A percentile compares a stretch with the other conserved stretches of the same genome.
Conservation (phyloP, 352 stramenopile species). For the Pythium coloratum region DNA sequence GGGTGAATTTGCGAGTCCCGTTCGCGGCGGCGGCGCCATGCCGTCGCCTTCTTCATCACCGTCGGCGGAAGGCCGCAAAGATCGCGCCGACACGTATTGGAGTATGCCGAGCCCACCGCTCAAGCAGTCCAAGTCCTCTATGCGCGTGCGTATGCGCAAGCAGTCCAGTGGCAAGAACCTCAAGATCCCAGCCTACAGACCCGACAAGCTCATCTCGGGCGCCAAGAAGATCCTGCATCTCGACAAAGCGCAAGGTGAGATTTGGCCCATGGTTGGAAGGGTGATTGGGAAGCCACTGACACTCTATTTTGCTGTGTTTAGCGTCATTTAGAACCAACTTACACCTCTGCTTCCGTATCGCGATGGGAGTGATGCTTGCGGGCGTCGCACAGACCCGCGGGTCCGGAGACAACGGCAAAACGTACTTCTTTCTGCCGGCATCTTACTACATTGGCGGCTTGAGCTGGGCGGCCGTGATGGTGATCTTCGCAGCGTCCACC, state of each 20-base stretch:
- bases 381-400: slow-evolving; percentile 53
- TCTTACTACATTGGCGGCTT: slow-evolving; percentile 69
- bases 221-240: slow-evolving; percentile 46
- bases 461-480: slow-evolving; percentile 64
- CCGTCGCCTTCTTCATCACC: slow-evolving; percentile 5
- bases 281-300: no score
- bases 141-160: slow-evolving; percentile 29
- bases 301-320: slow-evolving; percentile 5
- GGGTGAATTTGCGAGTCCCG: neutral
- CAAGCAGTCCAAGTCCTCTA: slow-evolving; percentile 8
- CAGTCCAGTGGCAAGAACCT: slow-evolving; percentile 1
- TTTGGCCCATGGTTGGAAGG: neutral
- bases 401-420: slow-evolving; percentile 23
- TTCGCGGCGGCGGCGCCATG: neutral
- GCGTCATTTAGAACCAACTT: slow-evolving; percentile 43
- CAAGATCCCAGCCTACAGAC: slow-evolving; percentile 1
- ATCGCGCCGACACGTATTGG: slow-evolving; percentile 22
- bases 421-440: slow-evolving; percentile 50
- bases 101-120: slow-evolving; percentile 18
- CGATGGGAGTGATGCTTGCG: slow-evolving; percentile 58
- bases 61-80: neutral
- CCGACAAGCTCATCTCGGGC: slow-evolving; percentile 16
- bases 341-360: slow-evolving; percentile 42
- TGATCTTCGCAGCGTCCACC: slow-evolving; percentile 61
- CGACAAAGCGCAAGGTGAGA: slow-evolving; percentile 33